Base-by-base conservation (phyloP, 306 rosid genomes). In the Castanea mollissima region DNA sequence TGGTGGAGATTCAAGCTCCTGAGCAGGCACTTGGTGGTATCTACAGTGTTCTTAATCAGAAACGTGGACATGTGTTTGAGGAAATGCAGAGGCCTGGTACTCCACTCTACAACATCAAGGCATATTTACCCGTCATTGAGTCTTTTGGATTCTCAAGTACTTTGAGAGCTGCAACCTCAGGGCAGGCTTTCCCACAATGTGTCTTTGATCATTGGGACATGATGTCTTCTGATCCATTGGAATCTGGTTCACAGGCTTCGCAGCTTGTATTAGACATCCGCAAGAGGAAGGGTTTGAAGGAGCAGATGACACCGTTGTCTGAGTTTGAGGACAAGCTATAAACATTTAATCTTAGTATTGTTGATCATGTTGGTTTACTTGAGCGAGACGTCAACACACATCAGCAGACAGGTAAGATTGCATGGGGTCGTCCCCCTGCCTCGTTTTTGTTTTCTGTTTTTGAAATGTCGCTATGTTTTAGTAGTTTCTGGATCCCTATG, bases 271-370 rank as follows among this genome's bases (percentile, higher is more conserved):
- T 87, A 0, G 94, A 95, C 55, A 90, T 93, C 80, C 92, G 98
- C 1, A 95, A 89, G 92, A 95, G 99, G 89, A 95, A 93, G 90
- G 98, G 99, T 0, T 88, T 95, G 93, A 93, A 93, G 95, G 93
- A 88, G 76, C 93, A 91, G 80, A 90, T 90, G 91, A 93, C 94
- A 10, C 97, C 98, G 3, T 94, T 93, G 1, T 87, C 98, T 0
- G 97, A 93, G 51, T 91, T 18, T 8, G 96, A 91, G 80, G 97
- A 93, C 87, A 91, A 89, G 90, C 90, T 93, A 20, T 93, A 78
- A 87, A 68, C 5, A 2, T 64, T 75, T 55, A 5, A 11, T 11
- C 56, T 23, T 5, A 15, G 46, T 52, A 2, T 20, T 55, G 51
- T 20, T 7, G 63, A 23, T 71, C n/a, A 73, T 32, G 62, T 31